These are phyloP conservation scores for Chrysoporthe cubensis DNA, from an alignment of 2,329 filamentous ascomycete genomes.

Conservation along the genomic window DNA sequence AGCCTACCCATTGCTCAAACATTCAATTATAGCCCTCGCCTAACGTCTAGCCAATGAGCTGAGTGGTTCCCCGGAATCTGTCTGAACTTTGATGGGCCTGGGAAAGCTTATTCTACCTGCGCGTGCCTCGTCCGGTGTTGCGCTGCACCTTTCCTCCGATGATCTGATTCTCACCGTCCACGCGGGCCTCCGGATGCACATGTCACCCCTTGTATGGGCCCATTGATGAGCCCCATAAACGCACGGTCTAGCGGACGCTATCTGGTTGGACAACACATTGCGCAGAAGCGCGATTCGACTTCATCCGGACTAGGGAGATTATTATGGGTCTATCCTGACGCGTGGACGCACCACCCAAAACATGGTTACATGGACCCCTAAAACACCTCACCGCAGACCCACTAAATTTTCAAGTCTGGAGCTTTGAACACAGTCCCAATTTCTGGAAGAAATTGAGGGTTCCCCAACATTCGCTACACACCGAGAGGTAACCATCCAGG, in stretches of 20 bases:
- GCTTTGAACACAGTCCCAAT: neutral
- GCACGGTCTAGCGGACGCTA: constrained; percentile 6
- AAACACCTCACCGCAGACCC: constrained; percentile 10
- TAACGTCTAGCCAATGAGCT: no score
- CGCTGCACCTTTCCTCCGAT: neutral
- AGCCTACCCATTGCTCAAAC: no score
- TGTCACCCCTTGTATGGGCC: neutral
- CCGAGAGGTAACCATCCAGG: neutral
- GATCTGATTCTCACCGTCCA: neutral
- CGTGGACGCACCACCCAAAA: constrained; percentile 6
- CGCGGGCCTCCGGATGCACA: neutral
- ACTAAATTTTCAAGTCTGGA: constrained; percentile 1
- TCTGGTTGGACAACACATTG: constrained; percentile 3
- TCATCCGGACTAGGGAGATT: neutral
- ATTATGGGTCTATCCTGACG: constrained; percentile 5
- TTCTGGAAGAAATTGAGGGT: neutral
- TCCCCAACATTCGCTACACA: neutral
- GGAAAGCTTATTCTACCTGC: no score
- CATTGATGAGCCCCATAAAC: neutral
- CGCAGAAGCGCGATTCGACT: neutral
- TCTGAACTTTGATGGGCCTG: no score
- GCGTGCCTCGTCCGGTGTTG: no score
- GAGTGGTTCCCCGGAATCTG: no score
- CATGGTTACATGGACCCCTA: constrained; percentile 7
- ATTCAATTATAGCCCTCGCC: no score